Evolutionary conservation across 768 basidiomycete genomes (phyloP).

Genomic region (Serpula lacrymans): DNA sequence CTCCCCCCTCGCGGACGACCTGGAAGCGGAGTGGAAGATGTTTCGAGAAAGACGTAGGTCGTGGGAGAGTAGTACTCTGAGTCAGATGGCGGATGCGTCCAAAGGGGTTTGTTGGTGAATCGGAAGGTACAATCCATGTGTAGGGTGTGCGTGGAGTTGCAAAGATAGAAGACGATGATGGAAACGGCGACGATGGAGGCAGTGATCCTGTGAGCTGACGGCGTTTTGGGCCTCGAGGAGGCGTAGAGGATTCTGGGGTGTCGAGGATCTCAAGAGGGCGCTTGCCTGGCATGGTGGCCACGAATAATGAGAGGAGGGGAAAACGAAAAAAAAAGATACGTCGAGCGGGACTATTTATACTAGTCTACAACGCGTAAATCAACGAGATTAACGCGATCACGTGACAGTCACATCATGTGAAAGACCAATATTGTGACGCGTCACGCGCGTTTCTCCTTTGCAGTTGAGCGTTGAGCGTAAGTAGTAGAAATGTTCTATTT

Average conservation of each 20-base stretch:
- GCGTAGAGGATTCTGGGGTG: conserved; percentile 22
- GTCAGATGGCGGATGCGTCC: conserved; percentile 48
- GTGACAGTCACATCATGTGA: conserved; percentile 7
- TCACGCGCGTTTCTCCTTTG: too few species aligned
- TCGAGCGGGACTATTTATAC: background rate
- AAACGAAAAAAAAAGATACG: background rate
- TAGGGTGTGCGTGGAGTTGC: conserved; percentile 36
- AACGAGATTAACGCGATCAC: conserved; percentile 6
- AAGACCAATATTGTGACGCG: too few species aligned
- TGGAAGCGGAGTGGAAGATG: conserved; percentile 67
- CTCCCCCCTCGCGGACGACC: conserved; percentile 37
- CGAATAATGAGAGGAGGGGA: background rate
- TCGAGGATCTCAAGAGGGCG: conserved; percentile 25
- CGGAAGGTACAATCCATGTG: conserved; percentile 48
- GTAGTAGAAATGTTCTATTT: too few species aligned
- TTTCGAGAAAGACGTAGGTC: conserved; percentile 48
- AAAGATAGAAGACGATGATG: conserved; percentile 21
- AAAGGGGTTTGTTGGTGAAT: conserved; percentile 72
- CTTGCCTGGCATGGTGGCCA: conserved; percentile 23
- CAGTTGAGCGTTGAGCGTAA: too few species aligned
- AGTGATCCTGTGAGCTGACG: conserved; percentile 13
- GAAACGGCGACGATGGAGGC: conserved; percentile 24
- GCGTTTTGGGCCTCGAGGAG: conserved; percentile 27
- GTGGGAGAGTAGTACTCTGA: conserved; percentile 36
- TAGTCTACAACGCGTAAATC: conserved; percentile 13